Percentiles rank a stretch among this genome's conserved stretches.
Evolutionary conservation across 2,329 filamentous ascomycete species (phyloP).

Genomic region (Decorospora gaudefroyi): DNA sequence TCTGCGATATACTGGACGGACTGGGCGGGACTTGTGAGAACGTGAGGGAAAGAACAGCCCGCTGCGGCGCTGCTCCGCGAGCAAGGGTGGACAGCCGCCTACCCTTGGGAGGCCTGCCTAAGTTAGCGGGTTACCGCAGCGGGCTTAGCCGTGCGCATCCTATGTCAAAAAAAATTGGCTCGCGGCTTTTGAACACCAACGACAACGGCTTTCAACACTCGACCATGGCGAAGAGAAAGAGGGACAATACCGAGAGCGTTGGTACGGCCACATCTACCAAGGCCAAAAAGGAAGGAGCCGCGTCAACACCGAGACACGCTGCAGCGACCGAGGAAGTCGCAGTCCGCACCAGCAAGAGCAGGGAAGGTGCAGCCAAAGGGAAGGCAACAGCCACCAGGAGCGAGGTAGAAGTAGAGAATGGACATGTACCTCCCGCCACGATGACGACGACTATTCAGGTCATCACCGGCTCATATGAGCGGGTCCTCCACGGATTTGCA

Average conservation of each 20-base stretch:
- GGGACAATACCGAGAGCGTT: conserved; percentile 29
- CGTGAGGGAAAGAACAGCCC: conserved; percentile 27
- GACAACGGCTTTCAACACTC: conserved; percentile 9
- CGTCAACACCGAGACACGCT: conserved; percentile 25
- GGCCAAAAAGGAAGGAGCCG: conserved; percentile 32
- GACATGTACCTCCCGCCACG: conserved; percentile 2
- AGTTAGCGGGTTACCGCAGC: conserved; percentile 12
- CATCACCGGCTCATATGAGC: conserved; percentile 90
- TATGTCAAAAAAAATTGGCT: conserved; percentile 25
- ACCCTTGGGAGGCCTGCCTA: conserved; percentile 36
- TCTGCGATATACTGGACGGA: conserved; percentile 36
- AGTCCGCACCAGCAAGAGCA: conserved; percentile 23
- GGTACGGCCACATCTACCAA: conserved; percentile 30
- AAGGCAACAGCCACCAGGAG: conserved; percentile 25
- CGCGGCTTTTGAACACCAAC: conserved; percentile 12
- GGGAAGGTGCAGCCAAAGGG: conserved; percentile 23
- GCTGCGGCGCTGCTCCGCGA: conserved; percentile 21
- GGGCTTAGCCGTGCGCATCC: conserved; percentile 27
- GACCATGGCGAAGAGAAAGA: conserved; percentile 46
- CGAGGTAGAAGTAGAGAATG: conserved; percentile 19
- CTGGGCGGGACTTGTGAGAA: conserved; percentile 35
- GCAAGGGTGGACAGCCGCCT: no score
- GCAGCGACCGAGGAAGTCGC: conserved; percentile 20
- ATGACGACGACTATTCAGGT: conserved; percentile 70
- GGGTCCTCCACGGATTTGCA: conserved; percentile 86